These are phyloP conservation scores for Pseudognaphalium luteoalbum DNA, from an alignment of 129 eudicot genomes.

Conservation along the genomic window DNA sequence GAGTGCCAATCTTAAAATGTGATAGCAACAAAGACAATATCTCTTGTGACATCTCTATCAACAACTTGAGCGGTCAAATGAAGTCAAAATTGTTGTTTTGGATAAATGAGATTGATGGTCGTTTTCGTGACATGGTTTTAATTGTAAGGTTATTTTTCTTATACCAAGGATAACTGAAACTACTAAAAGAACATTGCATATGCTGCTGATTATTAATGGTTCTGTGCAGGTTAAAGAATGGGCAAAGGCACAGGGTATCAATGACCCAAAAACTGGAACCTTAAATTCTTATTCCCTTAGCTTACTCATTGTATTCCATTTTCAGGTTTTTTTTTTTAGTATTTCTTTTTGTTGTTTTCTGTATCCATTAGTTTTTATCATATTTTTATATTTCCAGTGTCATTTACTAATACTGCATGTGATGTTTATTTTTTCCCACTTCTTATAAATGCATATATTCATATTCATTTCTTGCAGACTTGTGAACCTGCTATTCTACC, in stretches of 20 bases:
- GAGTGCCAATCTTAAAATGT: slow-evolving; percentile 80
- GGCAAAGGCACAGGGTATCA: slow-evolving; percentile 86
- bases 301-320: slow-evolving; percentile 79
- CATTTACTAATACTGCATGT: neutral
- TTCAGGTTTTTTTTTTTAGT: slow-evolving; percentile 58
- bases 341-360: neutral
- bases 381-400: neutral
- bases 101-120: slow-evolving; percentile 73
- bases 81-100: slow-evolving; percentile 81
- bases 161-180: slow-evolving; percentile 15
- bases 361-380: neutral
- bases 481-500: slow-evolving; percentile 85
- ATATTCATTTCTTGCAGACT: slow-evolving; percentile 55
- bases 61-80: slow-evolving; percentile 91
- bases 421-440: neutral
- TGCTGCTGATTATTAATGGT: slow-evolving; percentile 23
- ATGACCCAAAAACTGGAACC: slow-evolving; percentile 77
- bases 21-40: slow-evolving; percentile 51
- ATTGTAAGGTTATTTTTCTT: slow-evolving; percentile 48
- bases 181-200: slow-evolving; percentile 3
- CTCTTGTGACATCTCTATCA: slow-evolving; percentile 89
- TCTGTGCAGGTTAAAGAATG: slow-evolving; percentile 87
- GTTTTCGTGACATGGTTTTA: slow-evolving; percentile 88
- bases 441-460: neutral
- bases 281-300: slow-evolving; percentile 85